A percentile compares a stretch with the other conserved stretches of the same genome.
Conservation (phyloP, 805 yeast species). For the Hyphopichia homilentoma region DNA sequence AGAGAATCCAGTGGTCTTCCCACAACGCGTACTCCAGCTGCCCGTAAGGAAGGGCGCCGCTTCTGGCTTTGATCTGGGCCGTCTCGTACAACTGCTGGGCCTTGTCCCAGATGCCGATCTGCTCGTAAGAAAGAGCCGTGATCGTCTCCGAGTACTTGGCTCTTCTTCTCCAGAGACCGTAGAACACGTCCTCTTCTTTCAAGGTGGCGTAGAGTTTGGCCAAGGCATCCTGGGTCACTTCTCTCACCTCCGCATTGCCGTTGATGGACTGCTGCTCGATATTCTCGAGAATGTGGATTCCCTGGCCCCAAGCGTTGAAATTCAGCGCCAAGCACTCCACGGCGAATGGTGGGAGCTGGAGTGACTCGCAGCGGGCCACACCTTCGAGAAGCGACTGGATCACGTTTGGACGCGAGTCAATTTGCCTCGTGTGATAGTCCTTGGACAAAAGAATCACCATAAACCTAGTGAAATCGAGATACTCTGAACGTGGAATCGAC, state of each 20-base stretch:
- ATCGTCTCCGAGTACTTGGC: slow-evolving; percentile 93
- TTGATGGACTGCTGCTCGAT: slow-evolving; percentile 53
- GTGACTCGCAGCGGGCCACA: slow-evolving; percentile 62
- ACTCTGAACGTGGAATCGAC: slow-evolving; percentile 74
- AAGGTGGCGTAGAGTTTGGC: slow-evolving; percentile 83
- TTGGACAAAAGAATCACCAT: slow-evolving; percentile 77
- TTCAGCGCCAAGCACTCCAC: slow-evolving; percentile 84
- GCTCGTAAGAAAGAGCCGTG: slow-evolving; percentile 90
- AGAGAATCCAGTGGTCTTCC: slow-evolving; percentile 98
- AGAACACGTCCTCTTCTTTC: slow-evolving; percentile 95
- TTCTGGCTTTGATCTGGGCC: slow-evolving; percentile 94
- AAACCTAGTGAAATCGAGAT: slow-evolving; percentile 78
- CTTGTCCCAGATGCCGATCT: slow-evolving; percentile 90
- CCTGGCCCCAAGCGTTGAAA: slow-evolving; percentile 88
- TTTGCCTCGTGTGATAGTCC: slow-evolving; percentile 91
- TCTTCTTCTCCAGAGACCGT: slow-evolving; percentile 95
- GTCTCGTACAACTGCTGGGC: slow-evolving; percentile 92
- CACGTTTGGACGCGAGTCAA: slow-evolving; percentile 81
- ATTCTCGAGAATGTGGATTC: slow-evolving; percentile 78
- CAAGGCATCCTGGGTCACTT: slow-evolving; percentile 84
- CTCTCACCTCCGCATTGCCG: slow-evolving; percentile 72
- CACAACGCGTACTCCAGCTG: slow-evolving; percentile 93
- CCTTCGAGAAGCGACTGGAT: slow-evolving; percentile 82
- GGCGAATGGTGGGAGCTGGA: slow-evolving; percentile 91
- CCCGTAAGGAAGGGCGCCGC: slow-evolving; percentile 92